Evolutionary conservation across 2,329 filamentous ascomycete genomes (phyloP).

Genomic region (Colletotrichum somersetense): DNA sequence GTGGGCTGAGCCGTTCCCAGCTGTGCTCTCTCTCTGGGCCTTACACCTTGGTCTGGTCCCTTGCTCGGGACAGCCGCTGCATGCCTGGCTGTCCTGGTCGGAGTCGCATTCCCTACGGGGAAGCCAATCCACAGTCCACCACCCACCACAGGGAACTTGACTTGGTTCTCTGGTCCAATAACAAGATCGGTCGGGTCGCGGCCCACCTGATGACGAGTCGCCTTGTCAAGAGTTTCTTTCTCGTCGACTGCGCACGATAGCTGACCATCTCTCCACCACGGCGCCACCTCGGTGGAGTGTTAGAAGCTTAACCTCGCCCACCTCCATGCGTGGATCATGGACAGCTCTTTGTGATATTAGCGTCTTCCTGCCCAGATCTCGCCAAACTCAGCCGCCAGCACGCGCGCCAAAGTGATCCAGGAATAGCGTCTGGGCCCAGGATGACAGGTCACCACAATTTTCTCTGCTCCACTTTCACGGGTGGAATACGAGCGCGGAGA

Average conservation of each 20-base stretch:
- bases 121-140: conserved; percentile 15
- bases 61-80: conserved; percentile 1
- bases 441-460: conserved; percentile 11
- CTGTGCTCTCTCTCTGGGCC: conserved; percentile 8
- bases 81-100: conserved; percentile 10
- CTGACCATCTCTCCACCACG: conserved; percentile 24
- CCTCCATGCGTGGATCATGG: conserved; percentile 34
- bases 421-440: conserved; percentile 23
- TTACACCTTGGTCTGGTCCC: not conserved
- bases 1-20: conserved; percentile 22
- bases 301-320: conserved; percentile 38
- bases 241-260: not conserved
- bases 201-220: conserved; percentile 34
- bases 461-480: conserved; percentile 16
- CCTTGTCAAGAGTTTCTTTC: not conserved
- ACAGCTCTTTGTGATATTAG: conserved; percentile 4
- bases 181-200: not conserved
- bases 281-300: conserved; percentile 22
- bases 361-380: not conserved
- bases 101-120: conserved; percentile 22
- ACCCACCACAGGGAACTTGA: conserved; percentile 8
- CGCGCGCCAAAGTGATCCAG: conserved; percentile 26
- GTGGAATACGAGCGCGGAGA: conserved; percentile 38
- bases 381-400: conserved; percentile 7
- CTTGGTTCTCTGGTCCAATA: conserved; percentile 16